These are phyloP conservation scores for Leccinum aurantiacum DNA, from an alignment of 768 basidiomycete species.

Conservation along the genomic window DNA sequence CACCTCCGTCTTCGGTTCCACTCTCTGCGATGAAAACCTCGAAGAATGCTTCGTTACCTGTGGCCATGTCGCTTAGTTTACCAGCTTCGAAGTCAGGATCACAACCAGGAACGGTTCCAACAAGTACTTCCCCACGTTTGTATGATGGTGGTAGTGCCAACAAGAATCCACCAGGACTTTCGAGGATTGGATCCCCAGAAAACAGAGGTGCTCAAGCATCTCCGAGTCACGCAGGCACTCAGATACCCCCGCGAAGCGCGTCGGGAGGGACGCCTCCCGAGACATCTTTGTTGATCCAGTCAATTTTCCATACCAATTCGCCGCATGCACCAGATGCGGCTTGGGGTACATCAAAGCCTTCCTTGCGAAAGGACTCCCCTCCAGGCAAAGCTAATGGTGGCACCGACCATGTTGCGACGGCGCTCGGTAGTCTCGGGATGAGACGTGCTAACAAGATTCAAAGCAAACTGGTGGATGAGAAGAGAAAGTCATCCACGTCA, in stretches of 20 bases:
- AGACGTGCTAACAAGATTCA: slow-evolving; percentile 31
- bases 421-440: slow-evolving; percentile 30
- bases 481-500: slow-evolving; percentile 9
- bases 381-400: slow-evolving; percentile 20
- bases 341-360: slow-evolving; percentile 21
- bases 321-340: slow-evolving; percentile 7
- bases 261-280: slow-evolving; percentile 11
- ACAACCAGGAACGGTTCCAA: slow-evolving; percentile 9
- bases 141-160: neutral
- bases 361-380: slow-evolving; percentile 9
- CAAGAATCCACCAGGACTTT: slow-evolving; percentile 12
- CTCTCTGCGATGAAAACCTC: slow-evolving; percentile 4
- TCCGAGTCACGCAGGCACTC: slow-evolving; percentile 6
- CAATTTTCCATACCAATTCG: slow-evolving; percentile 16
- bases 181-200: slow-evolving; percentile 22
- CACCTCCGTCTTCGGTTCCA: slow-evolving; percentile 10
- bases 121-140: slow-evolving; percentile 13
- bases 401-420: slow-evolving; percentile 17
- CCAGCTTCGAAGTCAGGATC: slow-evolving; percentile 14
- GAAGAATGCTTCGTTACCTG: slow-evolving; percentile 14
- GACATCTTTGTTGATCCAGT: slow-evolving; percentile 10
- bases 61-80: slow-evolving; percentile 17
- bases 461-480: slow-evolving; percentile 26
- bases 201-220: slow-evolving; percentile 8
- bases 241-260: slow-evolving; percentile 4